These are phyloP conservation scores for Ogataea nakhonphanomensis DNA, from an alignment of 805 yeast genomes.

Conservation along the genomic window DNA sequence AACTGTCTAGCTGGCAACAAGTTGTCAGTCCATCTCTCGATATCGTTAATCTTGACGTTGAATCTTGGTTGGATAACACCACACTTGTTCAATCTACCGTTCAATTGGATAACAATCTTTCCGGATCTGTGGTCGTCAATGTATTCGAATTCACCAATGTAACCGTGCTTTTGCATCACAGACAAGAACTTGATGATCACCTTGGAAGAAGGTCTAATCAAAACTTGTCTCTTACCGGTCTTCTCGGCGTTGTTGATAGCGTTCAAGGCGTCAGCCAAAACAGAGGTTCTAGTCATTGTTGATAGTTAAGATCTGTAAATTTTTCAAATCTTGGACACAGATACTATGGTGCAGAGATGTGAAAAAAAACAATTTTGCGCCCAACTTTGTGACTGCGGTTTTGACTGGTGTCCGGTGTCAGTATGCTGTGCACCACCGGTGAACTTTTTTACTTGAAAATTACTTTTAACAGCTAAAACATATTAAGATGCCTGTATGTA, in stretches of 20 bases:
- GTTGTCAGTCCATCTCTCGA: constrained; percentile 98
- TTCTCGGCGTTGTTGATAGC: constrained; percentile 99
- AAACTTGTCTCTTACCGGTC: constrained; percentile 98
- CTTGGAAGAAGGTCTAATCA: constrained; percentile 97
- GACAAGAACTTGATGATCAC: constrained; percentile 95
- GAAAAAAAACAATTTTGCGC: background rate
- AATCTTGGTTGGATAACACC: constrained; percentile 99
- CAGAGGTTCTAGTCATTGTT: constrained; percentile 96
- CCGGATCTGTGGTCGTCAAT: constrained; percentile 99
- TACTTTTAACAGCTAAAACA: constrained; percentile 7
- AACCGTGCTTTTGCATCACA: constrained; percentile 96
- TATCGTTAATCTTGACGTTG: constrained; percentile 92
- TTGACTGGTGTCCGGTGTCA: constrained; percentile 1
- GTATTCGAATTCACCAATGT: constrained; percentile 98
- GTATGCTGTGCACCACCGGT: constrained; percentile 1
- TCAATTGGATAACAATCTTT: constrained; percentile 92
- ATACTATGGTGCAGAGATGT: constrained; percentile 9
- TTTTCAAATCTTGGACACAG: constrained; percentile 3
- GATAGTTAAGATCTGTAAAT: constrained; percentile 4
- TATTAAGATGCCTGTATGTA: constrained; percentile 26
- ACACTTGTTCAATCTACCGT: constrained; percentile 98
- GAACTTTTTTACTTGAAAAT: constrained; percentile 8
- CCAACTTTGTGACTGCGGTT: constrained; percentile 13
- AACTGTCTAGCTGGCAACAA: constrained; percentile 98
- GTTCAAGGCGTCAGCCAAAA: constrained; percentile 97